Percentiles rank a stretch among this genome's conserved stretches.
phyloP scores from a whole-genome alignment of 345 rosid genomes.

The Populus pruinosa region DNA sequence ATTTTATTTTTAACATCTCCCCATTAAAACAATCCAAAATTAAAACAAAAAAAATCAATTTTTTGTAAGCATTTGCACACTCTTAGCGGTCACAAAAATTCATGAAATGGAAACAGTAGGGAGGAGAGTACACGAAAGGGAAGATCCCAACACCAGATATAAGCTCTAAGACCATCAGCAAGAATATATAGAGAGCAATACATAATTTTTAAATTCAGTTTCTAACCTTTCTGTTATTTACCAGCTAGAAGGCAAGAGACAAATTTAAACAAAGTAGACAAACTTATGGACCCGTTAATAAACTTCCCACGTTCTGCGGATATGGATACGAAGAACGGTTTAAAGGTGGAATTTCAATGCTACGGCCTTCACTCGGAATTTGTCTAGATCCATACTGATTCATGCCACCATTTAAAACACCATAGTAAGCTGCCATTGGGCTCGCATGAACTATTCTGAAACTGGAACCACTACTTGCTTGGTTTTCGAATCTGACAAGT shows the following conservation, averaged over 20 bases:
- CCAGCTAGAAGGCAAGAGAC: constrained; percentile 8
- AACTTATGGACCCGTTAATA: constrained; percentile 67
- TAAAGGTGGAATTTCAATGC: constrained; percentile 44
- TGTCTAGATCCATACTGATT: constrained; percentile 54
- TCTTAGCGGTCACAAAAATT: constrained; percentile 5
- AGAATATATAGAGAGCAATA: constrained; percentile 9
- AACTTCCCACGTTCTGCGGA: constrained; percentile 70
- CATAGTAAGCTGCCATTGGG: constrained; percentile 48
- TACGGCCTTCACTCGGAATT: constrained; percentile 43
- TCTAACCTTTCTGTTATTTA: constrained; percentile 18
- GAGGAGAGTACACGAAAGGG: constrained; percentile 7
- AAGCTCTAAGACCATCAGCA: constrained; percentile 6
- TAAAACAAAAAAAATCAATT: too few species aligned
- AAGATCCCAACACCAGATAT: constrained; percentile 8
- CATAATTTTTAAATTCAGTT: constrained; percentile 10
- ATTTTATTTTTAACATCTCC: too few species aligned
- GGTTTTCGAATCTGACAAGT: constrained; percentile 35
- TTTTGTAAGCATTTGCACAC: too few species aligned
- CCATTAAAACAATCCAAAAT: too few species aligned
- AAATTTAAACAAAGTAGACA: constrained; percentile 11
- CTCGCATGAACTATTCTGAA: constrained; percentile 51
- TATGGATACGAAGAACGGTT: constrained; percentile 65
- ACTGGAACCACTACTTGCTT: constrained; percentile 40
- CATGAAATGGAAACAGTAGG: constrained; percentile 18
- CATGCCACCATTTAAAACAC: constrained; percentile 51